Evolutionary conservation across 257 asterid species (phyloP), one percentile per base, ranked within the genome.

Genomic region (Datura wrightii): DNA sequence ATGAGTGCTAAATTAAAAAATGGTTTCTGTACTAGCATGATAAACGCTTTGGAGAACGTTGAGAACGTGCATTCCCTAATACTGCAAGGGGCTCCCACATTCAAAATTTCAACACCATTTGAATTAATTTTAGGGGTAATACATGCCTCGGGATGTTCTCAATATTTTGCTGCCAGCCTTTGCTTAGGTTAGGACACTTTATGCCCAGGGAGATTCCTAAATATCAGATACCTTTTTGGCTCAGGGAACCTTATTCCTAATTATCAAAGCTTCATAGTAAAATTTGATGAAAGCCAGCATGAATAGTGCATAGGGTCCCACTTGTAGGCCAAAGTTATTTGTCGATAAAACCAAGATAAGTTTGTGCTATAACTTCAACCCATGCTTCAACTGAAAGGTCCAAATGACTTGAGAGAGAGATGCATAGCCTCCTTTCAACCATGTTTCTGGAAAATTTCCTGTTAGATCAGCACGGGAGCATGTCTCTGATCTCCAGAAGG

Each of bases 371-470:
- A 72, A 19, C 59, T 19, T 44, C 79, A 44, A 44, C 54, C 55
- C 55, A 42, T n/a, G 79, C 10, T 71, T 71, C 79, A 71, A 71
- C 39, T 42, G 79, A 42, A 71, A 41, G 36, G 55, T 42, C 79
- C 16, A 42, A 24, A 59, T 24, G 31, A 24, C 31, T 24, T 24
- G 31, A 24, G 31, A 24, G 31, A 24, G 66, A 59, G 36, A 59
- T 3, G n/a, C n/a, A 59, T 19, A 18, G 63, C 63, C 31, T 56
- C 63, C 63, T 56, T 19, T 16, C 3, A 18, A 56, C 63, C 63
- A 56, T 56, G 63, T 56, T 56, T 31, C 6, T 24, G 31, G 10
- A 8, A 56, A 18, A 56, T 16, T 16, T 56, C 63, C 63, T 19
- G 10, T 56, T 8, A 56, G 63, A 16, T 16, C 31, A 56, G 19